Conservation (phyloP, 306 rosid species). For the Pterocarpus santalinus region DNA sequence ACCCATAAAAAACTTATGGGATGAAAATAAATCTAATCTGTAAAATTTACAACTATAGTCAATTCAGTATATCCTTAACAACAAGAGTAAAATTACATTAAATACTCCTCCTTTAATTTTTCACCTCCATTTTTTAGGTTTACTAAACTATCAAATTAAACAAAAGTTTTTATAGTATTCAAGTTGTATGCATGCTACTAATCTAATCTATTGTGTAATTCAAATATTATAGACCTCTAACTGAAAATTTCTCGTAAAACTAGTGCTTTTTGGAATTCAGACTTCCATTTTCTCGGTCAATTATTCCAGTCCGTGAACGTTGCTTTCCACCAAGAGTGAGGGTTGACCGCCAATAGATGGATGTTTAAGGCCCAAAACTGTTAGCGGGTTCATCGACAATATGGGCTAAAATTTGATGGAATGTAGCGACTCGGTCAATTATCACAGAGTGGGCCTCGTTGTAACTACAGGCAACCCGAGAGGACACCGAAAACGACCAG, state of each 20-base stretch:
- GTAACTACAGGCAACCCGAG: no score
- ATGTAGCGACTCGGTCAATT: not conserved
- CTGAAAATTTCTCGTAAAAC: not conserved
- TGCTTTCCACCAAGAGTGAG: slow-evolving; percentile 1
- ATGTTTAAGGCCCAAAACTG: slow-evolving; percentile 14
- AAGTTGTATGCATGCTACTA: no score
- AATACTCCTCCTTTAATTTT: not conserved
- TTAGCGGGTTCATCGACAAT: not conserved
- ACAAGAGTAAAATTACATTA: not conserved
- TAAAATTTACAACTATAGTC: not conserved
- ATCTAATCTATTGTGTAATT: no score
- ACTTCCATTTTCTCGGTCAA: no score
- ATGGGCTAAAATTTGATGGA: not conserved
- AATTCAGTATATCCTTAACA: no score
- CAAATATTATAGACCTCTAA: not conserved
- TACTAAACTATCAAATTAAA: not conserved
- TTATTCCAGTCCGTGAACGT: slow-evolving; percentile 3
- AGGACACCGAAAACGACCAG: no score
- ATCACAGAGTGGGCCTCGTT: not conserved
- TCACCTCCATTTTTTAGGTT: not conserved
- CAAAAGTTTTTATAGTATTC: no score
- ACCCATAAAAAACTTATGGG: not conserved
- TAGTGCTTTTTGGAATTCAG: not conserved
- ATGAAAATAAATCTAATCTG: not conserved
- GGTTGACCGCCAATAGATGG: not conserved